These are phyloP conservation scores for Viola pubescens DNA, from an alignment of 441 rosid genomes.

Conservation along the genomic window DNA sequence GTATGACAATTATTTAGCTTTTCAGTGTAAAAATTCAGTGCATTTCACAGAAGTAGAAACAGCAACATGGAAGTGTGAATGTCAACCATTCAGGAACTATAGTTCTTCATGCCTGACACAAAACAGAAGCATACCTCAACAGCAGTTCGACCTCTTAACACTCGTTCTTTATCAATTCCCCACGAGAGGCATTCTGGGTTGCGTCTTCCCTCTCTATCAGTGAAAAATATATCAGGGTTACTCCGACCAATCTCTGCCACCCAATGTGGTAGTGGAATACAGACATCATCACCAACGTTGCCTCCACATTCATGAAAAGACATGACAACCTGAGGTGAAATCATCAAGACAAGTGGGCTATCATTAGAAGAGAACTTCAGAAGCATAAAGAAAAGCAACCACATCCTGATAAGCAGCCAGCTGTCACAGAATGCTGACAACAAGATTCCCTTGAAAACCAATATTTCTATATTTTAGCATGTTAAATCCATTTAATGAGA, in stretches of 20 bases:
- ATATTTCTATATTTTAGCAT: neutral
- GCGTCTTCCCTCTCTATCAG: constrained; percentile 94
- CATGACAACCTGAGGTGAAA: constrained; percentile 71
- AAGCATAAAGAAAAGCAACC: constrained; percentile 11
- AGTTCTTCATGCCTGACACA: constrained; percentile 4
- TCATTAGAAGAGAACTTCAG: constrained; percentile 19
- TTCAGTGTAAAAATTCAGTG: constrained; percentile 4
- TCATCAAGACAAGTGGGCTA: constrained; percentile 13
- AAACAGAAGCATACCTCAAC: constrained; percentile 56
- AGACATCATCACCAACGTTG: constrained; percentile 96
- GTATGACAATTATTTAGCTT: constrained; percentile 2
- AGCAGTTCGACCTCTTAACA: constrained; percentile 88
- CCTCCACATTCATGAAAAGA: constrained; percentile 99
- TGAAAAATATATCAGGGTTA: constrained; percentile 89
- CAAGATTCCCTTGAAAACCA: neutral
- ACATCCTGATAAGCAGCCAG: neutral
- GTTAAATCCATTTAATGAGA: neutral
- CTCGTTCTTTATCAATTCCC: constrained; percentile 93
- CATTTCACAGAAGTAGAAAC: constrained; percentile 9
- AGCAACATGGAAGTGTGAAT: neutral
- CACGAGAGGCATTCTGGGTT: constrained; percentile 97
- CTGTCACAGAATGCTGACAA: neutral
- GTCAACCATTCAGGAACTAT: neutral
- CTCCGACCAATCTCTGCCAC: constrained; percentile 92
- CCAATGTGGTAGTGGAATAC: constrained; percentile 98